A percentile compares a stretch with the other conserved stretches of the same genome.
phyloP scores from a whole-genome alignment of 495 filamentous ascomycete genomes.

The Aspergillus conjunctus region DNA sequence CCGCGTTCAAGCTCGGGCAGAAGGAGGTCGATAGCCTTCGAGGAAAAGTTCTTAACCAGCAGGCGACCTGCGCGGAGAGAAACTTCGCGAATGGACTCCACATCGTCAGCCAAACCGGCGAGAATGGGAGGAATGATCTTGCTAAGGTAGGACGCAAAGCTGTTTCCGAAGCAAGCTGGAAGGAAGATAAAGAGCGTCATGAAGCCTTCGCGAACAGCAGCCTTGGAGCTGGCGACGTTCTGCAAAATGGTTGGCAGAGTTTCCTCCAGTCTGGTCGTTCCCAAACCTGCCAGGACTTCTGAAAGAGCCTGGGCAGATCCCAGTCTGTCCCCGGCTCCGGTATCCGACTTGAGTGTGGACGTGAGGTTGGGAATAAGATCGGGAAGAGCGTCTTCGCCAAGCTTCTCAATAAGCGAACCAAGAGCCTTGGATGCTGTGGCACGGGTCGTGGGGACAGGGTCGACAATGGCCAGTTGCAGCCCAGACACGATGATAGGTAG shows the following conservation, averaged over 20 bases:
- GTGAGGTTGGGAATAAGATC: conserved; percentile 98
- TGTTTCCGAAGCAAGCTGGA: conserved; percentile 98
- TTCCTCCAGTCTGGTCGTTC: conserved; percentile 89
- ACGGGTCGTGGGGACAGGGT: conserved; percentile 94
- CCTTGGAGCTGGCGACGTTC: conserved; percentile 89
- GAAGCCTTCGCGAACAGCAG: conserved; percentile 92
- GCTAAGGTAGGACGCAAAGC: conserved; percentile 93
- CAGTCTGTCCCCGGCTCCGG: conserved; percentile 89
- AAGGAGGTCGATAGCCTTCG: conserved; percentile 88
- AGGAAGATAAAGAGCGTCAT: conserved; percentile 99
- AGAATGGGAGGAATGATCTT: conserved; percentile 96
- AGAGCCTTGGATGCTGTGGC: conserved; percentile 96
- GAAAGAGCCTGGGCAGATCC: conserved; percentile 96
- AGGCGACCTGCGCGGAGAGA: conserved; percentile 89
- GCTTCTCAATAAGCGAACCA: conserved; percentile 92
- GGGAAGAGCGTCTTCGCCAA: conserved; percentile 94
- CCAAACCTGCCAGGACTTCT: conserved; percentile 93
- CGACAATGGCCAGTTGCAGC: conserved; percentile 83
- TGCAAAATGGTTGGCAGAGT: conserved; percentile 95
- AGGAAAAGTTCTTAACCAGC: conserved; percentile 96
- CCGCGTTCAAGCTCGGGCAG: conserved; percentile 94
- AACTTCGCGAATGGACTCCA: conserved; percentile 93
- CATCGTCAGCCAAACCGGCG: conserved; percentile 89
- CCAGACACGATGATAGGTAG: conserved; percentile 91
- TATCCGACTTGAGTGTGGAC: conserved; percentile 95